Evolutionary conservation across 129 eudicot genomes (phyloP).

Genomic region (Lactuca saligna): DNA sequence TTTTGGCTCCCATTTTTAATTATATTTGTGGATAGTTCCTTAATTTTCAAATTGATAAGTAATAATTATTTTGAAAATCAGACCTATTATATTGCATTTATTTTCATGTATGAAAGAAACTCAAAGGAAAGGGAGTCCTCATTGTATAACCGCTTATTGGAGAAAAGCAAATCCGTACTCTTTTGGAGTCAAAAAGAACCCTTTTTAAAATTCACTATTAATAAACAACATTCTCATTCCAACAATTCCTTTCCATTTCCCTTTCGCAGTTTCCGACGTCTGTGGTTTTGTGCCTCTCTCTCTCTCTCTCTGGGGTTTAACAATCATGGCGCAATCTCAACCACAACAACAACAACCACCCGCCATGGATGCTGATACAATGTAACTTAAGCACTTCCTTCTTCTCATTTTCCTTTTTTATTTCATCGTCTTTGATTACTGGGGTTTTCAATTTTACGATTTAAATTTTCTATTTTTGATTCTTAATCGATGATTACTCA

Average conservation of each 20-base stretch:
- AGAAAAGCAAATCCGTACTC: conserved; percentile 25
- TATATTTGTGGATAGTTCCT: no score
- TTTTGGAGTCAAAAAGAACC: conserved; percentile 25
- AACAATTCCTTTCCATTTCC: not conserved
- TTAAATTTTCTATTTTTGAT: not conserved
- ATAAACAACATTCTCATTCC: conserved; percentile 24
- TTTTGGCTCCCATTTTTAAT: no score
- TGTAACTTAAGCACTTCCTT: conserved; percentile 18
- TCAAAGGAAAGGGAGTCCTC: not conserved
- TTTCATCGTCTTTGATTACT: not conserved
- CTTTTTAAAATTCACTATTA: conserved; percentile 11
- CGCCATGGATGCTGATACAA: conserved; percentile 39
- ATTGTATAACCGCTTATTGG: not conserved
- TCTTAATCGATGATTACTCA: conserved; percentile 17
- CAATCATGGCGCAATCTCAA: conserved; percentile 37
- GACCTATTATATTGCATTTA: not conserved
- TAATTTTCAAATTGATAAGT: no score
- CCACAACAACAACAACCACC: conserved; percentile 19
- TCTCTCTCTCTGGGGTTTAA: conserved; percentile 19
- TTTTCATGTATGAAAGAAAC: not conserved
- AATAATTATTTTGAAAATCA: no score
- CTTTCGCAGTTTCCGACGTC: conserved; percentile 5
- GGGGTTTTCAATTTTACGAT: not conserved
- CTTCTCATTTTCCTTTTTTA: not conserved
- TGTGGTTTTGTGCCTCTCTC: conserved; percentile 16